Conservation (phyloP, 306 rosid genomes). For the Fragaria nilgerrensis region DNA sequence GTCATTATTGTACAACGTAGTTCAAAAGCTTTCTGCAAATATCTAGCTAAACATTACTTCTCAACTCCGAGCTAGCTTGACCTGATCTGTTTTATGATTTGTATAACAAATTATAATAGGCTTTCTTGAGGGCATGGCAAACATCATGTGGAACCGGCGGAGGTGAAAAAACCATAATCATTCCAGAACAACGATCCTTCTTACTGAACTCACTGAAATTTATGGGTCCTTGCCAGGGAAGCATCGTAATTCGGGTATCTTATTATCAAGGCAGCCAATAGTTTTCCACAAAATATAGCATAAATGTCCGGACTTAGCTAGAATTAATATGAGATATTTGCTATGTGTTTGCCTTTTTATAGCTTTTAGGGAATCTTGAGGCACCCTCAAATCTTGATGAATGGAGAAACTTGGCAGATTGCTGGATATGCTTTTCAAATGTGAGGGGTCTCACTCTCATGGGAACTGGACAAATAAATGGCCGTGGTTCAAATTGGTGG, state of each 20-base stretch:
- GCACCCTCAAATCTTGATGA: background rate
- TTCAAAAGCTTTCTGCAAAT: too few relatives aligned
- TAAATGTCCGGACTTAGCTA: background rate
- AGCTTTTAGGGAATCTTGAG: conserved; percentile 7
- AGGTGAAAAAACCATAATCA: conserved; percentile 7
- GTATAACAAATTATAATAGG: conserved; percentile 16
- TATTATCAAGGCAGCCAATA: background rate
- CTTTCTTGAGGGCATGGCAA: conserved; percentile 34
- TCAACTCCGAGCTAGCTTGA: background rate
- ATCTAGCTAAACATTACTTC: background rate
- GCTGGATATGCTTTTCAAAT: background rate
- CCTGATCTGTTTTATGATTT: background rate
- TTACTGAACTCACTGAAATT: conserved; percentile 3
- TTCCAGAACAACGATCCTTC: conserved; percentile 22
- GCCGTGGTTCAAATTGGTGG: conserved; percentile 7
- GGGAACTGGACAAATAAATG: conserved; percentile 3
- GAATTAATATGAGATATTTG: background rate
- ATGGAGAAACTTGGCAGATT: background rate
- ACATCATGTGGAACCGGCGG: conserved; percentile 23
- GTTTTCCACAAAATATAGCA: background rate
- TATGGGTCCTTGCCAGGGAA: conserved; percentile 35
- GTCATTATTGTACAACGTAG: too few relatives aligned
- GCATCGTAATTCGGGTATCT: conserved; percentile 6
- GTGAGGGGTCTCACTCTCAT: background rate
- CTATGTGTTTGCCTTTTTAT: background rate